phyloP scores from a whole-genome alignment of 2,329 filamentous ascomycete genomes.

The Tolypocladium endophyticum region DNA sequence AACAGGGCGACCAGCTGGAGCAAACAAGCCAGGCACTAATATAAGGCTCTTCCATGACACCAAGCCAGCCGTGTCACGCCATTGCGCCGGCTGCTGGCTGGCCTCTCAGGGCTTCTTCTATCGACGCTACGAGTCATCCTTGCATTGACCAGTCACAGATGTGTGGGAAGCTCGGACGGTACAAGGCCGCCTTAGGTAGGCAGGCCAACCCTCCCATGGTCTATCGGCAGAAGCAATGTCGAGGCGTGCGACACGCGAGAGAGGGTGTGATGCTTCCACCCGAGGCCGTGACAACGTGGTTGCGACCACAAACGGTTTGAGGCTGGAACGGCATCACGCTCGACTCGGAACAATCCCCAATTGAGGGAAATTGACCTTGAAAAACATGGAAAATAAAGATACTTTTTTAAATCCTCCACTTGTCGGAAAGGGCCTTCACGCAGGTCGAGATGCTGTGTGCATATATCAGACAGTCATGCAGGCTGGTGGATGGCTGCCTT shows the following conservation, averaged over 20 bases:
- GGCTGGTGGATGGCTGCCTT: constrained; percentile 5
- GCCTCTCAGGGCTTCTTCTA: background rate
- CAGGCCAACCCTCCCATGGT: background rate
- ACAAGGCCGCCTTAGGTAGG: background rate
- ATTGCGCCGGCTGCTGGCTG: background rate
- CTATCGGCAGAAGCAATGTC: constrained; percentile 3
- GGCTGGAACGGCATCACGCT: background rate
- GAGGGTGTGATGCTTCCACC: background rate
- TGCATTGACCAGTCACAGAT: background rate
- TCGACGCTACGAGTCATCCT: background rate
- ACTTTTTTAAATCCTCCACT: background rate
- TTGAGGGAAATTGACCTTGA: background rate
- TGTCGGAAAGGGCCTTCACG: background rate
- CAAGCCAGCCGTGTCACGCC: background rate
- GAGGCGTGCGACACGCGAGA: constrained; percentile 2
- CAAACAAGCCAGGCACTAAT: background rate
- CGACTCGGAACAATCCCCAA: background rate
- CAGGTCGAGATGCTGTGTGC: constrained; percentile 3
- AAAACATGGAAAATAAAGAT: background rate
- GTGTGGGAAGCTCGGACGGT: constrained; percentile 1
- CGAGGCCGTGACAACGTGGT: constrained; percentile 5
- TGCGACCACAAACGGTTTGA: background rate
- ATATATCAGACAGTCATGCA: constrained; percentile 8
- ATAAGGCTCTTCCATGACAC: background rate
- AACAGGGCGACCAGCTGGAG: background rate